Evolutionary conservation across 140 eudicot species (phyloP).

Genomic region (Erigeron philadelphicus): DNA sequence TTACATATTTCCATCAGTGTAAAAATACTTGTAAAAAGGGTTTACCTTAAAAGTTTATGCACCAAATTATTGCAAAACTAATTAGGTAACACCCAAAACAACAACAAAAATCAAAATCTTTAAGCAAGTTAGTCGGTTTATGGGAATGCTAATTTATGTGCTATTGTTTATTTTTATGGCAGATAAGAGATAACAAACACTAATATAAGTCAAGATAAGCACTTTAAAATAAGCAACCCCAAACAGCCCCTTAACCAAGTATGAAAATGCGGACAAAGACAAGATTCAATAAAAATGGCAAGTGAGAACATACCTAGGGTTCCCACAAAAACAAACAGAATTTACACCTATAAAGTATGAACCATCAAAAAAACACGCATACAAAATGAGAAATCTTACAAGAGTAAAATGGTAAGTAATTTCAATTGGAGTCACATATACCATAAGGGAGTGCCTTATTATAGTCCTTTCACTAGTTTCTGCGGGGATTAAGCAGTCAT

Average conservation of each 20-base stretch:
- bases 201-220: too few species aligned
- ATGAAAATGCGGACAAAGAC: background rate
- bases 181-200: too few species aligned
- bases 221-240: too few species aligned
- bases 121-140: background rate
- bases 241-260: background rate
- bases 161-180: too few species aligned
- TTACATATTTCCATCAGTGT: background rate
- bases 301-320: constrained; percentile 34
- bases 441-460: constrained; percentile 48
- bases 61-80: background rate
- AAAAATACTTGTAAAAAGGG: background rate
- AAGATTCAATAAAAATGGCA: constrained; percentile 29
- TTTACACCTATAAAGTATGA: constrained; percentile 52
- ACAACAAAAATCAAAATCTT: constrained; percentile 19
- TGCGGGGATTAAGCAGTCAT: constrained; percentile 57
- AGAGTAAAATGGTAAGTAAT: constrained; percentile 21
- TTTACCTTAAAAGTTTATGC: background rate
- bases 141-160: too few species aligned
- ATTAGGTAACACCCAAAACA: background rate
- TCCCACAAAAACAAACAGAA: constrained; percentile 51
- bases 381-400: background rate
- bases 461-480: constrained; percentile 49
- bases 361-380: constrained; percentile 13
- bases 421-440: constrained; percentile 1